phyloP scores from a whole-genome alignment of 169 alveolate genomes.

The Toxoplasma gondii region DNA sequence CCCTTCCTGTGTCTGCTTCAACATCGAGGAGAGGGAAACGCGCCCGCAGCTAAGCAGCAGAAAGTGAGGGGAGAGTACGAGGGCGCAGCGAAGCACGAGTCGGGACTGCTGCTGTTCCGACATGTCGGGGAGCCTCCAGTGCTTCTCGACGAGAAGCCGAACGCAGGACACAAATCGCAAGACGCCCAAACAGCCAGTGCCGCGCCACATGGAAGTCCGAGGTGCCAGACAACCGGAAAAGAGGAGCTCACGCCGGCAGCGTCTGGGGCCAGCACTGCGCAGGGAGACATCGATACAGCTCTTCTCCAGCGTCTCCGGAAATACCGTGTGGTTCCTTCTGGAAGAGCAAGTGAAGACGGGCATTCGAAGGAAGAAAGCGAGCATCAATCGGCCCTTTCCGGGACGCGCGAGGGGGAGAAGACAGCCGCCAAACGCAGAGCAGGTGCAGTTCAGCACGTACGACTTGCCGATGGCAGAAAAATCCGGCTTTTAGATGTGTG shows the following conservation, averaged over 20 bases:
- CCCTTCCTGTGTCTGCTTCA: conserved; percentile 37
- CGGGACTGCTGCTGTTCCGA: conserved; percentile 4
- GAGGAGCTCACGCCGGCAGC: not conserved
- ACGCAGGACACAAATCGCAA: not conserved
- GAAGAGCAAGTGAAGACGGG: not conserved
- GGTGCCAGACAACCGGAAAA: not conserved
- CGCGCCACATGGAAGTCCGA: not conserved
- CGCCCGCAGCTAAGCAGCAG: not conserved
- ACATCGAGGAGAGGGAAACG: not conserved
- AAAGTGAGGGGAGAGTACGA: not conserved
- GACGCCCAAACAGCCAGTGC: not conserved
- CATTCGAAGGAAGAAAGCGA: not conserved
- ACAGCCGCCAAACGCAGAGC: not conserved
- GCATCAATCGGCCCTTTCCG: not conserved
- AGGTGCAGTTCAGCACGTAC: not conserved
- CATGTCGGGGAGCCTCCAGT: not conserved
- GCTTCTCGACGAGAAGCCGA: not conserved
- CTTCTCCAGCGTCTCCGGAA: not conserved
- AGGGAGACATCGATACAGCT: not conserved
- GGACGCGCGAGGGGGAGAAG: not conserved
- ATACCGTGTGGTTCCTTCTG: not conserved
- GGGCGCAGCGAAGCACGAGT: not conserved
- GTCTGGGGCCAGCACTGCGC: not conserved
- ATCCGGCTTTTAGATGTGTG: not conserved
- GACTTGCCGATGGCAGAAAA: not conserved